Evolutionary conservation across 352 stramenopile genomes (phyloP).

Genomic region (Elongisporangium undulatum): DNA sequence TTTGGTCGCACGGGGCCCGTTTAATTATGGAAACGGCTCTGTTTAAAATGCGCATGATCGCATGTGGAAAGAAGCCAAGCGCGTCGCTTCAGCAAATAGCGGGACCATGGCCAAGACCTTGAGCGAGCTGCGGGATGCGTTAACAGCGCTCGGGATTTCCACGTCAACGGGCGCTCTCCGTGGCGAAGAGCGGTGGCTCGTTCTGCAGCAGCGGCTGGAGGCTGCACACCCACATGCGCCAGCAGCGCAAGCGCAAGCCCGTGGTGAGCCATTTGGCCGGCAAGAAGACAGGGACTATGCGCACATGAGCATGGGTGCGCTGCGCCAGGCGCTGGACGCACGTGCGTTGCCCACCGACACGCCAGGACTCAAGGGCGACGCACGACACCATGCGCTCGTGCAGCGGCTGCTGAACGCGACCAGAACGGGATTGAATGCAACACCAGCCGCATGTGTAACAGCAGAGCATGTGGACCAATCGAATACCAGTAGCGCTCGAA

Average conservation of each 20-base stretch:
- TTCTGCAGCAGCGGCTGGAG: constrained; percentile 22
- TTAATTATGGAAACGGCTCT: background rate
- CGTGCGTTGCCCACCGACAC: constrained; percentile 30
- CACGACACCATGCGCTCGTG: constrained; percentile 30
- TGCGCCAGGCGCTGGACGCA: constrained; percentile 30
- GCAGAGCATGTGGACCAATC: background rate
- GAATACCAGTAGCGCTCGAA: background rate
- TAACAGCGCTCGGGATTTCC: constrained; percentile 23
- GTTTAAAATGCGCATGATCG: no score
- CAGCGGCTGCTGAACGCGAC: constrained; percentile 31
- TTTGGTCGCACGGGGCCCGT: background rate
- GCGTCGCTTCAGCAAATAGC: background rate
- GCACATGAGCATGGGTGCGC: constrained; percentile 21
- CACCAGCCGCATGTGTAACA: background rate
- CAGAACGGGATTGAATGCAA: background rate
- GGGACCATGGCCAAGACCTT: background rate
- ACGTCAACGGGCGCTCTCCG: constrained; percentile 28
- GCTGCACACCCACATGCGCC: constrained; percentile 1
- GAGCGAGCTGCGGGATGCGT: constrained; percentile 27
- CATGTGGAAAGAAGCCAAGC: background rate
- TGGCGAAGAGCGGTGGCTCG: constrained; percentile 25
- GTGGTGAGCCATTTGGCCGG: background rate
- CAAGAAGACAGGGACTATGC: constrained; percentile 2
- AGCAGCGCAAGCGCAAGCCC: background rate
- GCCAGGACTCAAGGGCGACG: constrained; percentile 38